Evolutionary conservation across 164 flowering plant genomes (phyloP).

Genomic region (Vitis amurensis): DNA sequence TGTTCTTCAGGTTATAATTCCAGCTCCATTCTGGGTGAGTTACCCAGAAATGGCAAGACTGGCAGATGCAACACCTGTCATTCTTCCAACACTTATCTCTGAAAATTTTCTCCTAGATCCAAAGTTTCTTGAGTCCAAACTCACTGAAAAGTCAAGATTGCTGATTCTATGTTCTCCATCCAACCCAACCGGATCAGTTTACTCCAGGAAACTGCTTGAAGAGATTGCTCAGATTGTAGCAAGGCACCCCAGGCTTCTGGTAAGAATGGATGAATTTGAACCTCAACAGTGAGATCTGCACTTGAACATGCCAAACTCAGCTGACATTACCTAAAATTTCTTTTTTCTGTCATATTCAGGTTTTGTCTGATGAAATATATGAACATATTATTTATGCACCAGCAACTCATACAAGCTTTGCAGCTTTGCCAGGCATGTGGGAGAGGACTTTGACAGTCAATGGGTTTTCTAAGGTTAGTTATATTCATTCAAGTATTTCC

Average conservation of each 20-base stretch:
- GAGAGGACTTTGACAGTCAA: slow-evolving; percentile 92
- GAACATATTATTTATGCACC: slow-evolving; percentile 94
- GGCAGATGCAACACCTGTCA: slow-evolving; percentile 92
- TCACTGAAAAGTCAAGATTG: slow-evolving; percentile 85
- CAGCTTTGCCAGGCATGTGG: slow-evolving; percentile 97
- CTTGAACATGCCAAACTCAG: background rate
- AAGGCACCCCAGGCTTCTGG: slow-evolving; percentile 89
- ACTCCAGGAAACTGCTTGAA: slow-evolving; percentile 76
- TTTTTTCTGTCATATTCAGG: slow-evolving; percentile 45
- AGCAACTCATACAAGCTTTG: slow-evolving; percentile 91
- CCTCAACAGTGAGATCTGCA: background rate
- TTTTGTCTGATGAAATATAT: slow-evolving; percentile 91
- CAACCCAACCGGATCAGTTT: slow-evolving; percentile 96
- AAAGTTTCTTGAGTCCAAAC: slow-evolving; percentile 66
- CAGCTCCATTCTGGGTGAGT: slow-evolving; percentile 95
- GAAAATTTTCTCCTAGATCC: slow-evolving; percentile 83
- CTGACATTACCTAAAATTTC: background rate
- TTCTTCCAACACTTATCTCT: slow-evolving; percentile 69
- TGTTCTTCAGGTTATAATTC: slow-evolving; percentile 77
- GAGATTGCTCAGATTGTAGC: slow-evolving; percentile 85
- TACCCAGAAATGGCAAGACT: slow-evolving; percentile 96
- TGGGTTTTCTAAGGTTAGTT: slow-evolving; percentile 97
- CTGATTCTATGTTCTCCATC: slow-evolving; percentile 93
- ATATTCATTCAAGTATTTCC: background rate
- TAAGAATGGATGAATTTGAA: slow-evolving; percentile 20